Evolutionary conservation across 306 rosid genomes (phyloP).

Genomic region (Rosa rugosa): DNA sequence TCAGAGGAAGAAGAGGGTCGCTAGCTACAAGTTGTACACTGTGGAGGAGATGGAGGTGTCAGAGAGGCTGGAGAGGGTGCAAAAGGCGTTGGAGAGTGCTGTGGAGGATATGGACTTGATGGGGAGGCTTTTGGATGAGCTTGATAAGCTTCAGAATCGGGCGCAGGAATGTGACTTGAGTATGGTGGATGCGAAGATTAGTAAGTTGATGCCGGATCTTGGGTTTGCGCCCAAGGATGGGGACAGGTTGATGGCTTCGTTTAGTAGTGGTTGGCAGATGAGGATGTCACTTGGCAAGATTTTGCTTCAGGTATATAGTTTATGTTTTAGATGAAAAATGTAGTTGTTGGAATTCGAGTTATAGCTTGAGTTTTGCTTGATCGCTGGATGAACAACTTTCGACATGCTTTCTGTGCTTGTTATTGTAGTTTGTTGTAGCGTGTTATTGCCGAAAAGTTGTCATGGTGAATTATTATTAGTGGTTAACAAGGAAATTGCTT

Average conservation of each 20-base stretch:
- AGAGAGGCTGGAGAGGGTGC: constrained; percentile 72
- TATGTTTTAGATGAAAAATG: not conserved
- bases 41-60: constrained; percentile 72
- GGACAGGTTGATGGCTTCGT: constrained; percentile 87
- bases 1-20: too few relatives aligned
- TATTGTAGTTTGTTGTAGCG: not conserved
- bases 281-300: constrained; percentile 95
- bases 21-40: too few relatives aligned
- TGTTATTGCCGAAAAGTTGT: not conserved
- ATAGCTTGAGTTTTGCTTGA: too few relatives aligned
- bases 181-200: constrained; percentile 73
- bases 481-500: not conserved
- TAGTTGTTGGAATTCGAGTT: not conserved
- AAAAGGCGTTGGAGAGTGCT: constrained; percentile 81
- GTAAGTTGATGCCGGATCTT: constrained; percentile 85
- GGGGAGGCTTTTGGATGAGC: constrained; percentile 96
- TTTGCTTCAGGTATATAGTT: constrained; percentile 75
- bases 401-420: not conserved
- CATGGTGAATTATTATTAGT: not conserved
- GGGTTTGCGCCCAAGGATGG: constrained; percentile 83
- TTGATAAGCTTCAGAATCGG: constrained; percentile 78
- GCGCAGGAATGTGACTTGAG: constrained; percentile 73
- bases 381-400: constrained; percentile 1
- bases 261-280: constrained; percentile 99
- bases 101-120: constrained; percentile 82